Conservation (phyloP, 2,329 filamentous ascomycete species). For the Keithomyces neogunnii region DNA sequence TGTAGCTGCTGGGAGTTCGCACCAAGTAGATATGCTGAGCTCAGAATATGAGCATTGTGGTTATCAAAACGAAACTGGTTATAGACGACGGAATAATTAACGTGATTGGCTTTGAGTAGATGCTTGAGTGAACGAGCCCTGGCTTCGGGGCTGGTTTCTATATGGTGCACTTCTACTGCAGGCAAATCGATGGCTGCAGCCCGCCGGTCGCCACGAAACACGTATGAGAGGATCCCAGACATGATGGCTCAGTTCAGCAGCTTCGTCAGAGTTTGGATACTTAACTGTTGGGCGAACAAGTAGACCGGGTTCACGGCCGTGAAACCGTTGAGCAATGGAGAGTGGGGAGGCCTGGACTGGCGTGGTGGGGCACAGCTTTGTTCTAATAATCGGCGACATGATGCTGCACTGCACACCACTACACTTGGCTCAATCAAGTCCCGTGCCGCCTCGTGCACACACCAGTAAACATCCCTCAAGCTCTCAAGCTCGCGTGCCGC, state of each 20-base stretch:
- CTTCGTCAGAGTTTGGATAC: too few relatives aligned
- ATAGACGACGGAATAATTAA: constrained; percentile 78
- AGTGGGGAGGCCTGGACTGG: neutral
- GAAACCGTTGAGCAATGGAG: constrained; percentile 2
- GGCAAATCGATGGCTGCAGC: constrained; percentile 46
- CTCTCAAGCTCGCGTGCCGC: too few relatives aligned
- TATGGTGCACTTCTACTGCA: constrained; percentile 63
- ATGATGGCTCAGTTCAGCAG: constrained; percentile 13
- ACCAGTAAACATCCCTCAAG: too few relatives aligned
- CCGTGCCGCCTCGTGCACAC: too few relatives aligned
- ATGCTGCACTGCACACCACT: too few relatives aligned
- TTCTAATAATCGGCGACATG: too few relatives aligned
- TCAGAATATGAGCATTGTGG: constrained; percentile 72
- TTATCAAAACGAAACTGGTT: constrained; percentile 71
- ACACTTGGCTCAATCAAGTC: too few relatives aligned
- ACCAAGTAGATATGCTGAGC: constrained; percentile 79
- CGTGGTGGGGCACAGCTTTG: too few relatives aligned
- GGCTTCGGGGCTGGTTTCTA: constrained; percentile 75
- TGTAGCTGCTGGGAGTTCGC: constrained; percentile 66
- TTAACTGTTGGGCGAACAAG: neutral
- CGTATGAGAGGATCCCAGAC: constrained; percentile 25
- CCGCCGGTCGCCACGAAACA: constrained; percentile 17
- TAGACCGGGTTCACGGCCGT: neutral
- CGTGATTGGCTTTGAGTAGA: constrained; percentile 83
- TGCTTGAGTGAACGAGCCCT: constrained; percentile 79